These are phyloP conservation scores for Pachysandra terminalis DNA, from an alignment of 164 flowering plant species.

Conservation along the genomic window DNA sequence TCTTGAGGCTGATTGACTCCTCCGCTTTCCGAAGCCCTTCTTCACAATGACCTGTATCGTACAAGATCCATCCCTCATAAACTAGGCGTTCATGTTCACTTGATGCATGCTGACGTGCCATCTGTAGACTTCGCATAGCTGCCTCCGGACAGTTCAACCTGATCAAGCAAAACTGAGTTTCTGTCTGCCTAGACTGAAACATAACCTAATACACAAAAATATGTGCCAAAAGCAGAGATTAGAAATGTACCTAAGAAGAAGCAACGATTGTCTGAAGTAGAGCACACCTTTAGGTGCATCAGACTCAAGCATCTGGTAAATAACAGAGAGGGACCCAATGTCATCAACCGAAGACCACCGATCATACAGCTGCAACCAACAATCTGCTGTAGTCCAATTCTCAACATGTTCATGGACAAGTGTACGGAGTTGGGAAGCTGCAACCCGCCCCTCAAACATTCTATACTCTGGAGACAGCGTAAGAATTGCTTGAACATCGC, in stretches of 20 bases:
- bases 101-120: slow-evolving; percentile 89
- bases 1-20: slow-evolving; percentile 70
- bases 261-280: slow-evolving; percentile 94
- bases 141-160: slow-evolving; percentile 97
- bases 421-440: slow-evolving; percentile 77
- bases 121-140: slow-evolving; percentile 95
- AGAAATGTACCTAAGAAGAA: slow-evolving; percentile 80
- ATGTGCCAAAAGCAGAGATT: background rate
- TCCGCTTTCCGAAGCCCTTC: slow-evolving; percentile 94
- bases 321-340: slow-evolving; percentile 94
- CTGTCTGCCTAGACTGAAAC: background rate
- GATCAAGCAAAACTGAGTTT: slow-evolving; percentile 15
- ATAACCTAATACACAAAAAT: slow-evolving; percentile 4
- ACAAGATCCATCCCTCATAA: slow-evolving; percentile 98
- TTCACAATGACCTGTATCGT: slow-evolving; percentile 91
- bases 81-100: slow-evolving; percentile 87
- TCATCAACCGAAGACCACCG: slow-evolving; percentile 99
- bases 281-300: slow-evolving; percentile 93
- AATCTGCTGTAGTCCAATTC: slow-evolving; percentile 93
- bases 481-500: slow-evolving; percentile 94
- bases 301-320: slow-evolving; percentile 98
- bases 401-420: slow-evolving; percentile 94
- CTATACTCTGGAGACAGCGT: slow-evolving; percentile 81
- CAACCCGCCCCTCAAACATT: slow-evolving; percentile 87
- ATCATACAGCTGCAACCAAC: slow-evolving; percentile 93